A percentile compares a stretch with the other conserved stretches of the same genome.
phyloP scores from a whole-genome alignment of 1,284 basidiomycete genomes.

The Albatrellus sp. region DNA sequence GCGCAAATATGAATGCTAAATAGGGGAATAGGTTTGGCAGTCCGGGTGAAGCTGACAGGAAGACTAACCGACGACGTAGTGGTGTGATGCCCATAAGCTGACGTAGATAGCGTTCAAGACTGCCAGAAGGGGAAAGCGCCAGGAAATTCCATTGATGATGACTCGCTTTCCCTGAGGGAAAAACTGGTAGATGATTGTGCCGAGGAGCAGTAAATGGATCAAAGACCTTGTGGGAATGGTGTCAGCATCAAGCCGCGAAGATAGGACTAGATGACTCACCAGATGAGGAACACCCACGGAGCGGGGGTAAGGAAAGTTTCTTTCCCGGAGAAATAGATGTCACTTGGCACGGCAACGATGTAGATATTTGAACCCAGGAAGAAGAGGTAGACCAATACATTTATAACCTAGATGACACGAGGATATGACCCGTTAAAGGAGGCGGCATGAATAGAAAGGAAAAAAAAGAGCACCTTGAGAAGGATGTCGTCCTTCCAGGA shows the following conservation, averaged over 20 bases:
- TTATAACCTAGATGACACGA: conserved; percentile 41
- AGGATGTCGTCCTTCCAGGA: conserved; percentile 66
- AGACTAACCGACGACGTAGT: conserved; percentile 60
- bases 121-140: conserved; percentile 81
- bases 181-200: conserved; percentile 87
- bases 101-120: conserved; percentile 81
- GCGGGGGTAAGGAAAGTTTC: conserved; percentile 87
- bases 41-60: not conserved
- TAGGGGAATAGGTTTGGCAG: conserved; percentile 3
- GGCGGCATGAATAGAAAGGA: not conserved
- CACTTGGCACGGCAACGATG: conserved; percentile 61
- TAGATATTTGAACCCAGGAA: conserved; percentile 88
- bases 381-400: conserved; percentile 67
- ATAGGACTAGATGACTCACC: conserved; percentile 25
- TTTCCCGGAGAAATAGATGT: conserved; percentile 58
- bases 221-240: conserved; percentile 40
- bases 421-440: not conserved
- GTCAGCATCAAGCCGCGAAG: conserved; percentile 12
- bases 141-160: conserved; percentile 77
- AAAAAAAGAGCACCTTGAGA: conserved; percentile 49
- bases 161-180: conserved; percentile 66
- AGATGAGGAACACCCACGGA: conserved; percentile 78
- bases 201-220: conserved; percentile 80
- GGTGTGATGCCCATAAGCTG: conserved; percentile 59
- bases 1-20: conserved; percentile 71